Percentiles rank a stretch among this genome's conserved stretches.
Conservation (phyloP, 2,329 filamentous ascomycete species). For the Neofusicoccum kwambonambiense region DNA sequence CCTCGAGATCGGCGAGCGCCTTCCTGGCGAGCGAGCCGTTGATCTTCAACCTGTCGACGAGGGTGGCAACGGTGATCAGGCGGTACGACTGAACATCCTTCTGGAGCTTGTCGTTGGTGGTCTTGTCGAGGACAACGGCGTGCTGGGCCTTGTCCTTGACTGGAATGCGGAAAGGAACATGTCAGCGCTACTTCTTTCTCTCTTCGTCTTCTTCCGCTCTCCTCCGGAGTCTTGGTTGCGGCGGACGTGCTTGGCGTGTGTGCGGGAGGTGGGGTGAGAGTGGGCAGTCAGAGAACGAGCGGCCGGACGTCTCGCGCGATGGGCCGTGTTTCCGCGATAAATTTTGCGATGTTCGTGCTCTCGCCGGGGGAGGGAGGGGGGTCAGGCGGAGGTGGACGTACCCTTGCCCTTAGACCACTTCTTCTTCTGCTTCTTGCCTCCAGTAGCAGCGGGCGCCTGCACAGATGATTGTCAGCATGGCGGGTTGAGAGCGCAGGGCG, state of each 20-base stretch:
- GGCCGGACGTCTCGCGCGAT: background rate
- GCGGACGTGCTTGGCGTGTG: background rate
- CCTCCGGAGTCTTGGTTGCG: background rate
- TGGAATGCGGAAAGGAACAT: constrained; percentile 43
- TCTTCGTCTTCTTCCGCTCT: background rate
- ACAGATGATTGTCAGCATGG: background rate
- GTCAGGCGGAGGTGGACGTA: constrained; percentile 37
- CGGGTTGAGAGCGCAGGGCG: background rate
- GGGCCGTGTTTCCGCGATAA: background rate
- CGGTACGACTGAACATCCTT: constrained; percentile 99
- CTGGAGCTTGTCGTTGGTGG: constrained; percentile 95
- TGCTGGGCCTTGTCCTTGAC: constrained; percentile 99
- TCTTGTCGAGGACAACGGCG: constrained; percentile 98
- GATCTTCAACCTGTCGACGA: constrained; percentile 99
- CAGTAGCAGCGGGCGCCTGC: constrained; percentile 58
- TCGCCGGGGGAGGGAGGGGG: constrained; percentile 9
- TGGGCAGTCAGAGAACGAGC: background rate
- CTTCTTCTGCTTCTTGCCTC: constrained; percentile 80
- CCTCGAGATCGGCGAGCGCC: constrained; percentile 90
- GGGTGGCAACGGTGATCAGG: constrained; percentile 95
- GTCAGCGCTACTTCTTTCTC: constrained; percentile 20
- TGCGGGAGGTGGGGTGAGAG: background rate
- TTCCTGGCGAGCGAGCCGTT: constrained; percentile 94
- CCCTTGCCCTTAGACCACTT: constrained; percentile 70
- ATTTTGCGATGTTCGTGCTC: background rate